Conservation (phyloP, 2,329 filamentous ascomycete species). For the Nemania bipapillata region DNA sequence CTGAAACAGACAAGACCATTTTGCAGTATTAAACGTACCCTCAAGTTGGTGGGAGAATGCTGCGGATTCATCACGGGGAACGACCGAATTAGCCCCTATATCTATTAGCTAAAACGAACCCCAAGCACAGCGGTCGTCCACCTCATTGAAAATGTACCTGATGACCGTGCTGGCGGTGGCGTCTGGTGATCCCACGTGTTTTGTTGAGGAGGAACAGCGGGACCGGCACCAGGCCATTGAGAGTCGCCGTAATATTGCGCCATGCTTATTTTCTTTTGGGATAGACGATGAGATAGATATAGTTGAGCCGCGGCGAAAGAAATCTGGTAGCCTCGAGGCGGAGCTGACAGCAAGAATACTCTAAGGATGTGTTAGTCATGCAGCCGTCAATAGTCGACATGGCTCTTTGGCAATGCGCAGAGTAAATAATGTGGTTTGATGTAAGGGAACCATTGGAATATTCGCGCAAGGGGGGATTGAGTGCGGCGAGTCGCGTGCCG, state of each 20-base stretch:
- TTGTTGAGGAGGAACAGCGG: conserved; percentile 59
- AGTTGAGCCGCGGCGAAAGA: conserved; percentile 6
- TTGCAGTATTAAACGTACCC: conserved; percentile 68
- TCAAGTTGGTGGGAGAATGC: conserved; percentile 91
- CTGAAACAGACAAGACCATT: not conserved
- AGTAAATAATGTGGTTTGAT: not conserved
- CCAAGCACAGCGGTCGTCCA: not conserved
- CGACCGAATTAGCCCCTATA: conserved; percentile 77
- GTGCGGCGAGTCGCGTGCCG: conserved; percentile 28
- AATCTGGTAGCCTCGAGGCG: conserved; percentile 6
- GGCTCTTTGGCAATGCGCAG: conserved; percentile 1
- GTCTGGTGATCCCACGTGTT: conserved; percentile 77
- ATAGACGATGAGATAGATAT: not conserved
- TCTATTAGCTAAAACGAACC: conserved; percentile 43
- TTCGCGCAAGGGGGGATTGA: conserved; percentile 23
- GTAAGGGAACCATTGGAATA: conserved; percentile 11
- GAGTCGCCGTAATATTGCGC: conserved; percentile 53
- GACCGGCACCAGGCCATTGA: conserved; percentile 54
- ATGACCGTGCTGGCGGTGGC: conserved; percentile 76
- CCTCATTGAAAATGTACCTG: conserved; percentile 45
- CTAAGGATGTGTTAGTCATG: conserved; percentile 27
- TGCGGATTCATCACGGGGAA: conserved; percentile 76
- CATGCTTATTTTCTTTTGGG: conserved; percentile 38
- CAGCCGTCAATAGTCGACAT: conserved; percentile 8
- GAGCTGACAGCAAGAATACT: conserved; percentile 4